Evolutionary conservation across 257 asterid genomes (phyloP).

Genomic region (Penstemon eatonii): DNA sequence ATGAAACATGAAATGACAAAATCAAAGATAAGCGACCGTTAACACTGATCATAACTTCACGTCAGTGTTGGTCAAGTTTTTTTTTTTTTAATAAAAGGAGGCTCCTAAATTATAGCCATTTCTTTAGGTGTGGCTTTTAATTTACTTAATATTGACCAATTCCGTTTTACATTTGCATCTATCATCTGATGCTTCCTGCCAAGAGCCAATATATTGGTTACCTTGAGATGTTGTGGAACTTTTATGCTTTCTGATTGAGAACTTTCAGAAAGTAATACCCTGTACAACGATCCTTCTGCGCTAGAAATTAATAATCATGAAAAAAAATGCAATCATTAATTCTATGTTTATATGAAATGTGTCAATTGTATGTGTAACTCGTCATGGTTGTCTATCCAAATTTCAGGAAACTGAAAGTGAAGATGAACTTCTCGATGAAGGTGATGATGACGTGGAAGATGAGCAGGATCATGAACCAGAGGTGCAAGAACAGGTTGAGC

Average conservation of each 20-base stretch:
- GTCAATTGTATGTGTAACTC: constrained; percentile 1
- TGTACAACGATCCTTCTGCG: background rate
- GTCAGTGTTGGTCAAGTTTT: background rate
- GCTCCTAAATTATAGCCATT: background rate
- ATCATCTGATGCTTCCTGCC: background rate
- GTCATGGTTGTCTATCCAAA: constrained; percentile 20
- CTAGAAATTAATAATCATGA: background rate
- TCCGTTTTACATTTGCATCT: background rate
- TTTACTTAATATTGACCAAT: constrained; percentile 1
- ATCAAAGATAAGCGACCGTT: background rate
- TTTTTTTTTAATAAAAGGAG: background rate
- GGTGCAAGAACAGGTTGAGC: constrained; percentile 50
- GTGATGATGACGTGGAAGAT: constrained; percentile 63
- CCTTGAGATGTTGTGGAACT: background rate
- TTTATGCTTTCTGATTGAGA: constrained; percentile 9
- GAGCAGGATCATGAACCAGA: constrained; percentile 74
- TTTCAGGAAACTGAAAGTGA: constrained; percentile 66
- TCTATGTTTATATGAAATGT: constrained; percentile 8
- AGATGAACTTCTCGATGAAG: constrained; percentile 68
- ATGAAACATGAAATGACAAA: background rate
- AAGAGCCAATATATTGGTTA: background rate
- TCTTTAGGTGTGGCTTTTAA: constrained; percentile 3
- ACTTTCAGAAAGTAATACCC: background rate
- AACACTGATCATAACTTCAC: background rate
- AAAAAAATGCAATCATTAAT: background rate